Evolutionary conservation across 2,329 filamentous ascomycete species (phyloP).

Genomic region (Colletotrichum acutatum): DNA sequence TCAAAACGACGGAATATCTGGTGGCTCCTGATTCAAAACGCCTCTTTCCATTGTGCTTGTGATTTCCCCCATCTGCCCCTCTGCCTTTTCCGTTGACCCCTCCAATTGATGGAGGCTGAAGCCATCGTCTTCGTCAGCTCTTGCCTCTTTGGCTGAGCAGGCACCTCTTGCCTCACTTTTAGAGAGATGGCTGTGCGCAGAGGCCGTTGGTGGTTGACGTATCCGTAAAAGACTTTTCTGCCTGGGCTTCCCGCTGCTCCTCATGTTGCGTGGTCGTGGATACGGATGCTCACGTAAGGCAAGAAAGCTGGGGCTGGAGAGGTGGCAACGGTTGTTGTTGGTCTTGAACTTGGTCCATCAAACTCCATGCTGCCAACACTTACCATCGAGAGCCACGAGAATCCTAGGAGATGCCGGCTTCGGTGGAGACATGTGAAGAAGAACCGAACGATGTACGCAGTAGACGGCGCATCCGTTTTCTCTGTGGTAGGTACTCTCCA

Average conservation of each 20-base stretch:
- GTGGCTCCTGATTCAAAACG: not conserved
- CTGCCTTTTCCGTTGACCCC: not conserved
- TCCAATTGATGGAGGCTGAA: constrained; percentile 2
- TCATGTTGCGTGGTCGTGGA: not conserved
- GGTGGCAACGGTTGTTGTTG: not conserved
- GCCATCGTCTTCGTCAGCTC: constrained; percentile 1
- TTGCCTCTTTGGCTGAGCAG: constrained; percentile 11
- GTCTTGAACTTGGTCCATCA: not conserved
- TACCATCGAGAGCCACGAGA: not conserved
- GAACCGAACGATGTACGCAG: constrained; percentile 15
- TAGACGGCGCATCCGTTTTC: constrained; percentile 26
- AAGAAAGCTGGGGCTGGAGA: not conserved
- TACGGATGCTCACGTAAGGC: not conserved
- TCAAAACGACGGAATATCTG: constrained; percentile 15
- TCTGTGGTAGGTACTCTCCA: constrained; percentile 1
- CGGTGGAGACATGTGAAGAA: constrained; percentile 32
- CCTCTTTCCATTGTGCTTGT: constrained; percentile 23
- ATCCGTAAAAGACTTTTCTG: not conserved
- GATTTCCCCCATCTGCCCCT: not conserved
- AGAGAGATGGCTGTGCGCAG: not conserved
- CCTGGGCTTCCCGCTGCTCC: not conserved
- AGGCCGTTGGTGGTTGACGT: not conserved
- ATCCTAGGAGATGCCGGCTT: constrained; percentile 8
- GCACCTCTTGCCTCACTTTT: not conserved
- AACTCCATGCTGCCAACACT: not conserved